Evolutionary conservation across 257 asterid species (phyloP).

Genomic region (Galeopsis tetrahit): DNA sequence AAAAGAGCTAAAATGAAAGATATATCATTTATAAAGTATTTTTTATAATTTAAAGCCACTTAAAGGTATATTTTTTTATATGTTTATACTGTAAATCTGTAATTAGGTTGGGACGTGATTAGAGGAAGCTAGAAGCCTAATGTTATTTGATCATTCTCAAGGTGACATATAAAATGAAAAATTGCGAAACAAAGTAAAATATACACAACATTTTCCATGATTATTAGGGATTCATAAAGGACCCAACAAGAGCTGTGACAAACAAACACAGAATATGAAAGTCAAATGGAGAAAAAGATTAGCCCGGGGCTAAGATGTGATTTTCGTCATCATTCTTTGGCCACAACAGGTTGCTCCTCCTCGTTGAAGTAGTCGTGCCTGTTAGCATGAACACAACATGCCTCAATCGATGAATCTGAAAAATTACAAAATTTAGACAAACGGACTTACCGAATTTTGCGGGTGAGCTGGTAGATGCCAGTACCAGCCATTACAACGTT

Average conservation of each 20-base stretch:
- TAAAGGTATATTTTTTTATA: too few relatives aligned
- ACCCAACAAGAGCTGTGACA: slow-evolving; percentile 21
- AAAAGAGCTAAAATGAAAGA: too few relatives aligned
- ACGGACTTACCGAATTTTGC: slow-evolving; percentile 66
- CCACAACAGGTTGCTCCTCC: slow-evolving; percentile 62
- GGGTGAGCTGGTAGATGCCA: slow-evolving; percentile 80
- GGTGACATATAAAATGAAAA: background rate
- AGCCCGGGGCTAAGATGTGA: slow-evolving; percentile 18
- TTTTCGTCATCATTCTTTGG: slow-evolving; percentile 61
- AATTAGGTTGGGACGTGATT: too few relatives aligned
- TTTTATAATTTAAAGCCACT: too few relatives aligned
- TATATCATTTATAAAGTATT: too few relatives aligned
- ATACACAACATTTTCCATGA: slow-evolving; percentile 24
- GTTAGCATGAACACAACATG: slow-evolving; percentile 30
- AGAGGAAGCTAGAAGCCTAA: too few relatives aligned
- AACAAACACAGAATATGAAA: background rate
- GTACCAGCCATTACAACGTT: slow-evolving; percentile 93
- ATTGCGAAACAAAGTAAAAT: background rate
- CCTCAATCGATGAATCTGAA: slow-evolving; percentile 11
- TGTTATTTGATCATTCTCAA: background rate
- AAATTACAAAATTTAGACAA: background rate
- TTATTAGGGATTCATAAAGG: background rate
- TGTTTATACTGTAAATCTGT: too few relatives aligned
- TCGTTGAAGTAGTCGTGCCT: slow-evolving; percentile 73
- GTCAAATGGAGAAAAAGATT: slow-evolving; percentile 1